Percentiles rank a stretch among this genome's conserved stretches.
Conservation (phyloP, 2,329 filamentous ascomycete genomes). For the Alternaria solani region DNA sequence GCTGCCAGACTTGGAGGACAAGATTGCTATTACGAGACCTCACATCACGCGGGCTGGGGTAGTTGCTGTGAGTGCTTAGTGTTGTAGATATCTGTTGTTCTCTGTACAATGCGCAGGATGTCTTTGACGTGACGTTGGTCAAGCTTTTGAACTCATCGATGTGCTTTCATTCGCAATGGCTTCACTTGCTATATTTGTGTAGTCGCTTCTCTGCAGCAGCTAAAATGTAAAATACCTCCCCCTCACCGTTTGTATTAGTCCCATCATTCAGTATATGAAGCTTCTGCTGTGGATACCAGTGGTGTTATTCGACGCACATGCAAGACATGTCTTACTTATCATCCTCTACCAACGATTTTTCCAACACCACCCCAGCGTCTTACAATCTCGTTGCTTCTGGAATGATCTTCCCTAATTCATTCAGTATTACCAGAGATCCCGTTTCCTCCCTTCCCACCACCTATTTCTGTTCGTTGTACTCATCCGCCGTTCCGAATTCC, state of each 20-base stretch:
- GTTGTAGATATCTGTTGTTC: not conserved
- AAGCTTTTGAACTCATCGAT: not conserved
- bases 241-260: not conserved
- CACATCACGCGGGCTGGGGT: conserved; percentile 8
- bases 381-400: too few relatives aligned
- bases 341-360: not conserved
- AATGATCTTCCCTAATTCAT: not conserved
- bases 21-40: conserved; percentile 9
- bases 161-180: not conserved
- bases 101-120: not conserved
- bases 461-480: not conserved
- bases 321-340: not conserved
- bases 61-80: conserved; percentile 16
- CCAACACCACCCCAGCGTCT: too few relatives aligned
- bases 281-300: not conserved
- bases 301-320: not conserved
- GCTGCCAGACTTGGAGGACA: conserved; percentile 40
- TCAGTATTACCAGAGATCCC: not conserved
- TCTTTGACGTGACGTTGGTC: not conserved
- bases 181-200: not conserved
- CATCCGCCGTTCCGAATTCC: not conserved
- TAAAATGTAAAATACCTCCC: not conserved
- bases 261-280: not conserved
- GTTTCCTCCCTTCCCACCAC: not conserved
- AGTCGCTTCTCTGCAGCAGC: not conserved